Base-by-base conservation (phyloP, 257 asterid genomes). In the Orobanche coerulescens region DNA sequence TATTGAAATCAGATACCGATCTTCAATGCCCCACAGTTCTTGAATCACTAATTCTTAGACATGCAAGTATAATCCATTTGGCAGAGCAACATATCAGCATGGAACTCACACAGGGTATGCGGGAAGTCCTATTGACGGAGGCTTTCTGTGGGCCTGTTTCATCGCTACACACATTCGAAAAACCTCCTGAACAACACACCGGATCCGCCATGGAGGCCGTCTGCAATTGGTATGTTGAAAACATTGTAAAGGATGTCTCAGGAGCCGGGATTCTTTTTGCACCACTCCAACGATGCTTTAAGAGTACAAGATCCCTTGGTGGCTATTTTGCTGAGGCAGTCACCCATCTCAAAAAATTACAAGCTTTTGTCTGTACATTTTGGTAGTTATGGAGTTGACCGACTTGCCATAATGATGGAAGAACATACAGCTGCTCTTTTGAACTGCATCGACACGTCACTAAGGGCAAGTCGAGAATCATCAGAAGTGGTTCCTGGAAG, bases 11-110 rank as follows among this genome's bases (percentile, higher is more conserved):
- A 12, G 98, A 89, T 74, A 78, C 93, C 39, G 98, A 93, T 83
- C 93, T 88, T 64, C 98, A 93, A 68, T 79, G 98, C 53, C 95
- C 98, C 34, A 82, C 97, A 28, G 88, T 93, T 61, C 76, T 88
- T 26, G 95, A 84, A 73, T 78, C 95, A 42, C 84, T 92, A 52
- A 83, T 93, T 50, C 97, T 57, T 58, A 81, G 98, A 44, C 98
- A 93, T 75, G 82, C 89, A 52, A 67, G 94, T 56, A 89, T 93
- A 61, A 79, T 88, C 64, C 95, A 89, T 81, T 80, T 93, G 49
- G 94, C 97, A 7, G 98, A 93, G 87, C 98, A 93, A 65, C 98
- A 93, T 57, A 82, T 93, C 68, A 93, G 95, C 82, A 93, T 93
- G 98, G 97, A 93, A 82, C 95, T 93, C 44, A 88, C 97, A 44